Conservation (phyloP, 2,329 filamentous ascomycete genomes). For the Chrysoporthe cubensis region DNA sequence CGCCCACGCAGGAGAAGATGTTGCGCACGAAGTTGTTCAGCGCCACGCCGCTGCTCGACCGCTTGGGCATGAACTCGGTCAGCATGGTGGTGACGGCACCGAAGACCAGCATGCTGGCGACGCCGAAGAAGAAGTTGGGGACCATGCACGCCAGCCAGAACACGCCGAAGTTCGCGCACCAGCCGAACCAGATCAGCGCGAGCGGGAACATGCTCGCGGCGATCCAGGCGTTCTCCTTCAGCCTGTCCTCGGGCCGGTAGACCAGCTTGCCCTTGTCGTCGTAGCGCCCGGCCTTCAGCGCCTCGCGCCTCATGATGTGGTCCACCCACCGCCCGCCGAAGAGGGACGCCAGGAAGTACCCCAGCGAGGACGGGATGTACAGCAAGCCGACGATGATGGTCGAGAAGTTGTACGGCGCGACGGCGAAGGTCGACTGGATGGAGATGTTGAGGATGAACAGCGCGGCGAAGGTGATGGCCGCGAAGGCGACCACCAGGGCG, state of each 20-base stretch:
- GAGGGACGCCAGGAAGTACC: constrained; percentile 71
- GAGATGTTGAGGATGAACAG: constrained; percentile 81
- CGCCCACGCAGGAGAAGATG: constrained; percentile 74
- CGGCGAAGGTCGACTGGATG: constrained; percentile 70
- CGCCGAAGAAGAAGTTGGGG: constrained; percentile 74
- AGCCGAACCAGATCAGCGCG: constrained; percentile 73
- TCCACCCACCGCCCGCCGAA: constrained; percentile 80
- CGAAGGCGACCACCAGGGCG: constrained; percentile 72
- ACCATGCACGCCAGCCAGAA: constrained; percentile 54
- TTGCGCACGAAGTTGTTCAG: constrained; percentile 83
- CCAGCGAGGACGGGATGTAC: constrained; percentile 76
- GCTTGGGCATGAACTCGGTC: constrained; percentile 79
- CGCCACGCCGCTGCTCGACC: constrained; percentile 73
- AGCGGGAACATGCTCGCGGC: constrained; percentile 70
- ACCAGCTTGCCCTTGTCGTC: constrained; percentile 68
- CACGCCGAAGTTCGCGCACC: constrained; percentile 61
- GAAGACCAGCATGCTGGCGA: constrained; percentile 80
- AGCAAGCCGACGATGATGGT: constrained; percentile 73
- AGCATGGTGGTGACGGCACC: constrained; percentile 78
- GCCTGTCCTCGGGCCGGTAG: constrained; percentile 77
- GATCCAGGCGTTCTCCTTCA: constrained; percentile 81
- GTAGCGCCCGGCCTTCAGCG: constrained; percentile 69
- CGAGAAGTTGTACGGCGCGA: constrained; percentile 68
- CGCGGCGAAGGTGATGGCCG: constrained; percentile 73
- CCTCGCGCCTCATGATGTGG: constrained; percentile 77